Evolutionary conservation across 1,139 yeast genomes (phyloP).

Genomic region (Meyerozyma elateridarum): DNA sequence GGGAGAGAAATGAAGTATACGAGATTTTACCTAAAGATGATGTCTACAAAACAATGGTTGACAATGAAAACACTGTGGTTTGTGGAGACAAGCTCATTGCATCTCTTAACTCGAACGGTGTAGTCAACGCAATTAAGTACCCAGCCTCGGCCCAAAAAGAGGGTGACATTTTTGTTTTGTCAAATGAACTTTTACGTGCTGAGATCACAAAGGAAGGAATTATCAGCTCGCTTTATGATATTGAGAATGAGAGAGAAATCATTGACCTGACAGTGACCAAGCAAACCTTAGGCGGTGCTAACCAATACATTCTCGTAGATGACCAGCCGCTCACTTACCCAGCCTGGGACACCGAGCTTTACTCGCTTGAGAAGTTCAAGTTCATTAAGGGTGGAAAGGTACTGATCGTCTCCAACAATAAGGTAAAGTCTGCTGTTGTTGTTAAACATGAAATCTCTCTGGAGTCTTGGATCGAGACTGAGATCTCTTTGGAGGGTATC

Average conservation of each 20-base stretch:
- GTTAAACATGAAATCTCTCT: slow-evolving; percentile 56
- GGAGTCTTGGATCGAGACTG: slow-evolving; percentile 57
- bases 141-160: slow-evolving; percentile 45
- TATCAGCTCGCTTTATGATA: slow-evolving; percentile 63
- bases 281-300: slow-evolving; percentile 60
- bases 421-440: slow-evolving; percentile 57
- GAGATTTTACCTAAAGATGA: slow-evolving; percentile 18
- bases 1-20: slow-evolving; percentile 59
- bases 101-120: slow-evolving; percentile 16
- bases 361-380: slow-evolving; percentile 64
- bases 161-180: slow-evolving; percentile 43
- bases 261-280: slow-evolving; percentile 49
- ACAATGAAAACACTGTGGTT: slow-evolving; percentile 7
- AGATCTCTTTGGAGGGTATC: slow-evolving; percentile 66
- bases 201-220: slow-evolving; percentile 57
- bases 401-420: slow-evolving; percentile 48
- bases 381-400: slow-evolving; percentile 43
- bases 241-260: slow-evolving; percentile 57
- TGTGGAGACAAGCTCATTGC: slow-evolving; percentile 8
- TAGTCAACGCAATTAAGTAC: slow-evolving; percentile 24
- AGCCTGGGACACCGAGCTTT: slow-evolving; percentile 97
- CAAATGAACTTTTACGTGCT: slow-evolving; percentile 60
- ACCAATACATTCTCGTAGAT: slow-evolving; percentile 74
- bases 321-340: slow-evolving; percentile 90
- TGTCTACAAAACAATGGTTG: slow-evolving; percentile 1